Base-by-base conservation (phyloP, 1,284 basidiomycete species). In the Mycosarcoma mackinlayi region DNA sequence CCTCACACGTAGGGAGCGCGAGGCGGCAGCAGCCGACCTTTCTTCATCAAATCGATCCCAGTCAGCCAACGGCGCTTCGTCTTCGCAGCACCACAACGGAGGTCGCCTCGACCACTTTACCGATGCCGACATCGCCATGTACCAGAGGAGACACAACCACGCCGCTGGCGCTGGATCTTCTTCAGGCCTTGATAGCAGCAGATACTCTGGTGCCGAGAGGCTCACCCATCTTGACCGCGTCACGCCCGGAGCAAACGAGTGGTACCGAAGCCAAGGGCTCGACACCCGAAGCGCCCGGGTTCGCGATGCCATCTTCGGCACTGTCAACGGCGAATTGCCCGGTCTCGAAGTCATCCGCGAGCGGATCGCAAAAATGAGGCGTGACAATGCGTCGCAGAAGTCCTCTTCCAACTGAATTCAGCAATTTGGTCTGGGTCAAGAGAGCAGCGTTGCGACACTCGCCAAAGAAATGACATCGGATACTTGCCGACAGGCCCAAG, bases 291-390 rank as follows among this genome's bases (percentile, higher is more conserved):
- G 73, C 31, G 75, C 79, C 10, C 60, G 75, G 41, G 71, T 82
- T 21, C 70, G 80, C 24, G 80, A 82, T 42, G 80, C 80, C 44
- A 76, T 82, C 49, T 82, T 81, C 47, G 80, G 80, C 41, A 82
- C 80, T 4, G 62, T 81, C 41, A 77, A 63, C 14, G 79, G 78
- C 14, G 75, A 75, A 38, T 46, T 77, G 46, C 78, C 79, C 14
- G 79, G 79, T 19, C 72, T 82, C 40, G 80, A 82, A 35, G 67
- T 79, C 4, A 67, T 82, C 11, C 64, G 78, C 35, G 79, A 82
- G 68, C 64, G 75, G 33, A 65, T 67, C 18, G 58, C 59, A 24
- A 51, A 42, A 37, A 67, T 72, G 55, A 58, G 52, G 49, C 55
- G 46, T 16, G 48, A 62, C 46, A 52, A 59, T n/a, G 46, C 51